Conservation (phyloP, 2,329 filamentous ascomycete genomes). For the Nemania sp. region DNA sequence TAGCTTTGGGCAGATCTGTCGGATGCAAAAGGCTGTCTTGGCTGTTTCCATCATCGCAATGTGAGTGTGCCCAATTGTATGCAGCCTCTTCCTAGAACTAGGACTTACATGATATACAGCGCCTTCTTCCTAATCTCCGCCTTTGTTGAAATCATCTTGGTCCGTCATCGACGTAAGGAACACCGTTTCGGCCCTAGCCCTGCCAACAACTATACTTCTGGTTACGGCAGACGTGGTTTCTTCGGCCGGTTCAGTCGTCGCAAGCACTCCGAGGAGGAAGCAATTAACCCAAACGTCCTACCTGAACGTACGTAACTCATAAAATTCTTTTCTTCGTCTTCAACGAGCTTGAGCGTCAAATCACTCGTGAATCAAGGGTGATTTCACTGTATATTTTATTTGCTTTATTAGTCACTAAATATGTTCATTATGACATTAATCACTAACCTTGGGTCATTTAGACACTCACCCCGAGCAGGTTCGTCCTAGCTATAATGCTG, state of each 20-base stretch:
- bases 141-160: slow-evolving; percentile 74
- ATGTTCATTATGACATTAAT: not conserved
- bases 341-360: too few species aligned
- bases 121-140: slow-evolving; percentile 82
- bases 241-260: slow-evolving; percentile 51
- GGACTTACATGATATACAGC: slow-evolving; percentile 54
- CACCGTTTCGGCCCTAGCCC: slow-evolving; percentile 56
- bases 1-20: slow-evolving; percentile 70
- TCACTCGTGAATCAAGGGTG: not conserved
- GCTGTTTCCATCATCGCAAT: slow-evolving; percentile 82
- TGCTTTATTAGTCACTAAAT: not conserved
- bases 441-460: slow-evolving; percentile 13
- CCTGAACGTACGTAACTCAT: slow-evolving; percentile 48
- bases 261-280: slow-evolving; percentile 34
- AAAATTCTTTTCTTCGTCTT: not conserved
- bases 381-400: not conserved
- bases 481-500: slow-evolving; percentile 54
- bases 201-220: slow-evolving; percentile 56
- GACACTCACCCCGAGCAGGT: slow-evolving; percentile 51
- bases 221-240: slow-evolving; percentile 50
- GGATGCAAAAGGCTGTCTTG: slow-evolving; percentile 80
- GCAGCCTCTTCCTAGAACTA: not conserved
- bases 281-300: slow-evolving; percentile 50
- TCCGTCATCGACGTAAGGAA: slow-evolving; percentile 73
- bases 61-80: slow-evolving; percentile 58